phyloP scores from a whole-genome alignment of 139 green algal genomes.

The Picochlorum sp. region DNA sequence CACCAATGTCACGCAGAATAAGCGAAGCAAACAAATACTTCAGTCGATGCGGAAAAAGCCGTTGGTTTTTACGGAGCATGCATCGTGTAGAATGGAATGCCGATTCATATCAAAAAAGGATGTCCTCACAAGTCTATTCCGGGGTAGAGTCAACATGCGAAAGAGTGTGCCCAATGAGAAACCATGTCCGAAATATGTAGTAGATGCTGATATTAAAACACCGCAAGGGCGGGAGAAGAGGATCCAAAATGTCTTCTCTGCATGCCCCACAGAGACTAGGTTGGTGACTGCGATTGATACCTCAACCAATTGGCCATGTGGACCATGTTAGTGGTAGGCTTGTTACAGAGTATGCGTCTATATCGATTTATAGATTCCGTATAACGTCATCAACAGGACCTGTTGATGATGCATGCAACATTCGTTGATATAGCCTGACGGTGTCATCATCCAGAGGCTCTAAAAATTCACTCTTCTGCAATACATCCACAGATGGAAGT shows the following conservation, averaged over 20 bases:
- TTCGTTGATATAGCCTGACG: not conserved
- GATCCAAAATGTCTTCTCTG: slow-evolving; percentile 35
- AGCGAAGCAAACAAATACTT: slow-evolving; percentile 15
- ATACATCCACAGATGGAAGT: slow-evolving; percentile 37
- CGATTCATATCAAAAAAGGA: slow-evolving; percentile 24
- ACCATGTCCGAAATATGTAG: slow-evolving; percentile 39
- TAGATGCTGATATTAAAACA: slow-evolving; percentile 23
- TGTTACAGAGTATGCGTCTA: not conserved
- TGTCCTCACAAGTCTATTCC: slow-evolving; percentile 15
- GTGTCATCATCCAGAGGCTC: slow-evolving; percentile 41
- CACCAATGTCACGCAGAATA: slow-evolving; percentile 2
- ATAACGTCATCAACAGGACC: too few relatives aligned
- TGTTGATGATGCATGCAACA: too few relatives aligned
- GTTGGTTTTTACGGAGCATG: slow-evolving; percentile 35
- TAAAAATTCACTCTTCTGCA: slow-evolving; percentile 62
- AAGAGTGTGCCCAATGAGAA: slow-evolving; percentile 25
- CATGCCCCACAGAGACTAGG: slow-evolving; percentile 24
- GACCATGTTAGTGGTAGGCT: slow-evolving; percentile 13
- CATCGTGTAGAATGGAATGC: slow-evolving; percentile 43
- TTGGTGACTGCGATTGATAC: slow-evolving; percentile 45
- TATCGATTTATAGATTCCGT: too few relatives aligned
- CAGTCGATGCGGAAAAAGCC: slow-evolving; percentile 16
- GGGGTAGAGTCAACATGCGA: slow-evolving; percentile 28
- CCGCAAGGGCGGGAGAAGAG: slow-evolving; percentile 3
- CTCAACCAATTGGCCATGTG: slow-evolving; percentile 35